Evolutionary conservation across 345 rosid species (phyloP).

Genomic region (Salix exigua): DNA sequence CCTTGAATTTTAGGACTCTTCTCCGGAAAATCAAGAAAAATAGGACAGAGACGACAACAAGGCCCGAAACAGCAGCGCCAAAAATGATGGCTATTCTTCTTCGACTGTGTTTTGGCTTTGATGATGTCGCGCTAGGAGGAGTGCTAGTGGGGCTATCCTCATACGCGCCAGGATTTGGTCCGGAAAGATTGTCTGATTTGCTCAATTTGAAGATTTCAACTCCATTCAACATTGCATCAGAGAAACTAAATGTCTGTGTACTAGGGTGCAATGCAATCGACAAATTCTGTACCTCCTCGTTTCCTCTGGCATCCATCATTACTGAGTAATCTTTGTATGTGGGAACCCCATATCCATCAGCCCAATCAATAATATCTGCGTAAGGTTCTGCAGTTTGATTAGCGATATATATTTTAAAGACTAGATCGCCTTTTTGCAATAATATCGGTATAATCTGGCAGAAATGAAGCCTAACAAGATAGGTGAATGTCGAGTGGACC

Average conservation of each 20-base stretch:
- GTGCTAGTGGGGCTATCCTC: no score
- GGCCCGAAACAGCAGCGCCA: no score
- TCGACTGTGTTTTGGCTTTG: constrained; percentile 7
- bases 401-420: constrained; percentile 2
- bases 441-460: background rate
- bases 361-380: constrained; percentile 2
- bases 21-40: no score
- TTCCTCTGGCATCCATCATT: background rate
- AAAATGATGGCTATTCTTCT: no score
- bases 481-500: constrained; percentile 7
- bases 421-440: background rate
- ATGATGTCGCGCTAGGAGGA: constrained; percentile 25
- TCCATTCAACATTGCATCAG: constrained; percentile 8
- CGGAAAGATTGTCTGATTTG: no score
- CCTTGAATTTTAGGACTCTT: no score
- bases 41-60: no score
- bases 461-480: background rate
- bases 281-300: background rate
- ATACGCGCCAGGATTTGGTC: background rate
- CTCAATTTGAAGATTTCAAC: no score
- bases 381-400: background rate
- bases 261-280: background rate
- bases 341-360: constrained; percentile 5
- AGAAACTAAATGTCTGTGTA: background rate
- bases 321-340: constrained; percentile 2